Evolutionary conservation across 768 basidiomycete genomes (phyloP), one percentile per base, ranked within the genome.

Genomic region (Suillus lakei): DNA sequence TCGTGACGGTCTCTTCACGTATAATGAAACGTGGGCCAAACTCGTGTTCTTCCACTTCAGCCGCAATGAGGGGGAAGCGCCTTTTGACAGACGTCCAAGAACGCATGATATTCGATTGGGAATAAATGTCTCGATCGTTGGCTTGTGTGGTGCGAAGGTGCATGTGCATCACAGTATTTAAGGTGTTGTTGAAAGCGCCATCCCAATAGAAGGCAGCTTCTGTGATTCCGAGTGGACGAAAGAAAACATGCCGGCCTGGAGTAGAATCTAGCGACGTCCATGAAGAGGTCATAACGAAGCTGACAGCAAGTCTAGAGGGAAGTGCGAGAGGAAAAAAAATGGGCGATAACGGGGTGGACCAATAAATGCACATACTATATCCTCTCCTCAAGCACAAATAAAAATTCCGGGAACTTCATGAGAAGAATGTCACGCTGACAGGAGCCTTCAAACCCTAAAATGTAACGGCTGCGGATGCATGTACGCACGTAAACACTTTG

Each of bases 51-150:
- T 81, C 75, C 12, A 85, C 68, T 9, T 67, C 74, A 16, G 82
- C 78, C 18, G 79, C 85, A 32, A 88, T 81, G 5, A 88, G 74
- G 4, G 86, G 87, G 66, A 80, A 86, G 38, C 75, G 79, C 32
- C 70, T 76, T 70, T 88, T 88, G 44, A 86, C 69, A 36, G 77
- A 69, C n/a, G 71, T 62, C 85, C 86, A 88, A 8, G 82, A 77
- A 32, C 76, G 72, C 7, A 55, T 59, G 38, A 87, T 68, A 64
- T 82, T 84, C 12, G 70, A 67, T 2, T 67, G 60, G 32, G 70
- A 59, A 62, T 71, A 68, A 60, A 69, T 61, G 78, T 55, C 46
- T 68, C 63, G 51, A 65, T 63, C 69, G 5, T 26, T 23, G 18
- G 15, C 13, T 48, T 48, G 60, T 32, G 69, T 44, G 16, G 77